Evolutionary conservation across 768 basidiomycete species (phyloP).

Genomic region (Tephrocybe sp.): DNA sequence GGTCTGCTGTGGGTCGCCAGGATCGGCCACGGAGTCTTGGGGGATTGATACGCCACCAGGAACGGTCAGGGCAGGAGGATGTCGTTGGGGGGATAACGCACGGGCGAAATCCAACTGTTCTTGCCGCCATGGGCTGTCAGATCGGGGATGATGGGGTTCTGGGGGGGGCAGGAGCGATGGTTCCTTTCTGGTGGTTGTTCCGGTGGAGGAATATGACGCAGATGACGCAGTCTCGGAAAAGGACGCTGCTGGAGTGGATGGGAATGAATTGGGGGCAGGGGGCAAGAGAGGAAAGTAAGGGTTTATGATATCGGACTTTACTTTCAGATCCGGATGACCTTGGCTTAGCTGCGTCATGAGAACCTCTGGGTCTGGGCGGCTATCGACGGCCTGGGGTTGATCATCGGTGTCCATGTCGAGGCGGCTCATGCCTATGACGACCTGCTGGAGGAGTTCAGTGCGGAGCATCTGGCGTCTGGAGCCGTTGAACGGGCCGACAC

Average conservation of each 20-base stretch:
- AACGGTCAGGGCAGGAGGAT: not conserved
- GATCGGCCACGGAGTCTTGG: not conserved
- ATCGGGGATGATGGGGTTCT: not conserved
- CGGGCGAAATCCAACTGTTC: not conserved
- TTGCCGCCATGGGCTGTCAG: not conserved
- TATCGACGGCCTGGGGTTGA: constrained; percentile 4
- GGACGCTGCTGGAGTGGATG: constrained; percentile 26
- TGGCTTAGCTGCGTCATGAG: too few relatives aligned
- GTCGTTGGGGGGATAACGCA: not conserved
- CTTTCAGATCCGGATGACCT: not conserved
- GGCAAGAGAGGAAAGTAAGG: constrained; percentile 54
- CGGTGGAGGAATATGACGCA: constrained; percentile 19
- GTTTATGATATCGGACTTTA: constrained; percentile 33
- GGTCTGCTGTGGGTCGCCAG: too few relatives aligned
- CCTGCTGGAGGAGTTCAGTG: constrained; percentile 79
- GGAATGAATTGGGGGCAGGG: constrained; percentile 8
- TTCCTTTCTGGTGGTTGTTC: not conserved
- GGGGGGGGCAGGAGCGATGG: not conserved
- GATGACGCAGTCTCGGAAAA: constrained; percentile 9
- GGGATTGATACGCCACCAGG: constrained; percentile 13
- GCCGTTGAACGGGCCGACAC: constrained; percentile 48
- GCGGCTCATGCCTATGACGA: constrained; percentile 87
- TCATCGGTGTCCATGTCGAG: constrained; percentile 45
- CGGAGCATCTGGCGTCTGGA: constrained; percentile 68
- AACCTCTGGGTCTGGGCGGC: too few relatives aligned